phyloP scores from a whole-genome alignment of 148 eudicot species.

The Rhododendron henanense region DNA sequence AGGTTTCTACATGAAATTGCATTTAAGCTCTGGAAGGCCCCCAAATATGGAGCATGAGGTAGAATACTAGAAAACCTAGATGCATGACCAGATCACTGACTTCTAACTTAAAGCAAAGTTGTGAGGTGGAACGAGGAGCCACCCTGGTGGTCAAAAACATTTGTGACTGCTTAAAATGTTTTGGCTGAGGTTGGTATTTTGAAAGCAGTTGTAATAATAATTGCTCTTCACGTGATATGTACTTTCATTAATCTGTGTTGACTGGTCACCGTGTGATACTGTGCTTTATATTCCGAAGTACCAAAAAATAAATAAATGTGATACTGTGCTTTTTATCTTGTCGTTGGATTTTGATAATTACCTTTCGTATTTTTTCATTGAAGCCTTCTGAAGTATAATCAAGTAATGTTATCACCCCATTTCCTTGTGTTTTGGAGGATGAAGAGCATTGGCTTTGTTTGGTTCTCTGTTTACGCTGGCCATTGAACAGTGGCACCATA shows the following conservation, averaged over 20 bases:
- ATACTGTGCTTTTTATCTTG: too few relatives aligned
- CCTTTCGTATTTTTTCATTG: background rate
- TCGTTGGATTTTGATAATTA: background rate
- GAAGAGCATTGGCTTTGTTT: background rate
- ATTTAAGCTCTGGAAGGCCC: constrained; percentile 97
- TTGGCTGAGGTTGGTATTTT: background rate
- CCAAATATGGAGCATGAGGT: constrained; percentile 92
- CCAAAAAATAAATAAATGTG: background rate
- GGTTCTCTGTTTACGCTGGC: background rate
- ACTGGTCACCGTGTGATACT: background rate
- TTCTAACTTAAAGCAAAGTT: background rate
- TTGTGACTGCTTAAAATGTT: background rate
- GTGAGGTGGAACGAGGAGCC: background rate
- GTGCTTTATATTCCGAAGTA: too few relatives aligned
- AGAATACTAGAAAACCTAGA: background rate
- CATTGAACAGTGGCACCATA: background rate
- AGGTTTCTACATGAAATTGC: constrained; percentile 86
- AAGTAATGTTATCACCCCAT: background rate
- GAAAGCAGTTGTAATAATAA: constrained; percentile 1
- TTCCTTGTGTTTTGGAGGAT: background rate
- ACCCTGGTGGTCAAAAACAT: background rate
- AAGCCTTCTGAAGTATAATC: background rate
- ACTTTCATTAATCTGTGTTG: background rate
- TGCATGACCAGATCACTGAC: background rate
- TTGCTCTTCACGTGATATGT: background rate